Evolutionary conservation across 495 filamentous ascomycete species (phyloP), one percentile per base, ranked within the genome.

Genomic region (Bathelium albidoporum): DNA sequence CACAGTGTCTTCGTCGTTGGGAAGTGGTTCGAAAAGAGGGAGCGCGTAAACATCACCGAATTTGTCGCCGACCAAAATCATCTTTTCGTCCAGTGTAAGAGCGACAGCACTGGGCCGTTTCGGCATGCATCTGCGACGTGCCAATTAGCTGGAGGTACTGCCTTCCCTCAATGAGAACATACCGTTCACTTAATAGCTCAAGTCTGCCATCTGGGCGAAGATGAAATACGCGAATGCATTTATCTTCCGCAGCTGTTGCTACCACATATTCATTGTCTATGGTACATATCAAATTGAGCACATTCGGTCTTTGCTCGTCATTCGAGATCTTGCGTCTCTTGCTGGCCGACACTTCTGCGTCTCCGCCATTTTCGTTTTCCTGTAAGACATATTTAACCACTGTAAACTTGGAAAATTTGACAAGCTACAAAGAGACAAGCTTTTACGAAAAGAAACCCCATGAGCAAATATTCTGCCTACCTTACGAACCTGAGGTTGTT

Each of bases 21-120:
- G 43, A 39, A 63, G 34, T 22, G 67, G 39, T 29, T 64, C 52
- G 45, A 91, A 72, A 1, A 97, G 75, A 2, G 94, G 92, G n/a
- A 98, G 73, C 5, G 87, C 80, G 73, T 94, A 97, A 64, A 96
- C 93, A 75, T 98, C 94, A 34, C 94, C 94, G 70, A 96, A 96
- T 71, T 97, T 98, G 75, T 98, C 95, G 34, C 84, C 91, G 62
- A 80, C 85, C 31, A 97, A 74, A 64, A 97, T 89, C 2, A 81
- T 89, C 2, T 75, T 75, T 45, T 85, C 81, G 71, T 91, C 84
- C 26, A 80, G 69, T 1, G 88, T 85, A 55, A 97, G 74, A 58
- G 81, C 75, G 62, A 98, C 73, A 55, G 88, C 82, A 71, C 85
- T 89, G 32, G 89, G 89, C 45, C 91, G 85, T 75, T 97, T 97